These are phyloP conservation scores for Colletotrichum theobromicola DNA, from an alignment of 2,329 filamentous ascomycete genomes.

Conservation along the genomic window DNA sequence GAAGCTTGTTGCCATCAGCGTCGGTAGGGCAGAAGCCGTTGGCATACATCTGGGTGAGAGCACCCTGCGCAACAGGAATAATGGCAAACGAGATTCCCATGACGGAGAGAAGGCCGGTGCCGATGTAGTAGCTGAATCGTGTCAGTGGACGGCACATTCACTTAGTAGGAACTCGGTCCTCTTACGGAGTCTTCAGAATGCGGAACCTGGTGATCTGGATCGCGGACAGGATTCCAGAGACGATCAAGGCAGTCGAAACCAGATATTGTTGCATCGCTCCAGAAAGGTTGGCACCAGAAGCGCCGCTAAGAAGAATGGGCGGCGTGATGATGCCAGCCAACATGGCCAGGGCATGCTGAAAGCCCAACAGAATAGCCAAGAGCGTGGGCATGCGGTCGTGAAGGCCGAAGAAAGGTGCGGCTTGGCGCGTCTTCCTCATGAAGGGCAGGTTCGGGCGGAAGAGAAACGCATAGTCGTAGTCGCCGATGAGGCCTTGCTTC, in stretches of 20 bases:
- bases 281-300: slow-evolving; percentile 67
- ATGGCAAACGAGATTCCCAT: slow-evolving; percentile 81
- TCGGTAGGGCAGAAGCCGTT: slow-evolving; percentile 70
- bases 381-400: slow-evolving; percentile 79
- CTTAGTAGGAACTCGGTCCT: neutral
- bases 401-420: slow-evolving; percentile 85
- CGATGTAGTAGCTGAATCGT: slow-evolving; percentile 68
- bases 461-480: slow-evolving; percentile 90
- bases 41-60: slow-evolving; percentile 77
- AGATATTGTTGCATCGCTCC: slow-evolving; percentile 73
- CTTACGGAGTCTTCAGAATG: slow-evolving; percentile 67
- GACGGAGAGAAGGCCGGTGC: slow-evolving; percentile 81
- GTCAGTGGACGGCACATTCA: neutral
- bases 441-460: slow-evolving; percentile 86
- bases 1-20: slow-evolving; percentile 67
- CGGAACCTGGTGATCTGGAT: slow-evolving; percentile 82
- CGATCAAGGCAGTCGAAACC: slow-evolving; percentile 79
- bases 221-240: slow-evolving; percentile 75
- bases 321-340: slow-evolving; percentile 78
- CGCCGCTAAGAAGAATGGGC: slow-evolving; percentile 72
- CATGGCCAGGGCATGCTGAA: slow-evolving; percentile 84
- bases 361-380: slow-evolving; percentile 74
- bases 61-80: slow-evolving; percentile 75
- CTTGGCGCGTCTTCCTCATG: slow-evolving; percentile 63
- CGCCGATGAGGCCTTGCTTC: slow-evolving; percentile 77